These are phyloP conservation scores for Collybia mongolica DNA, from an alignment of 768 basidiomycete species.

Conservation along the genomic window DNA sequence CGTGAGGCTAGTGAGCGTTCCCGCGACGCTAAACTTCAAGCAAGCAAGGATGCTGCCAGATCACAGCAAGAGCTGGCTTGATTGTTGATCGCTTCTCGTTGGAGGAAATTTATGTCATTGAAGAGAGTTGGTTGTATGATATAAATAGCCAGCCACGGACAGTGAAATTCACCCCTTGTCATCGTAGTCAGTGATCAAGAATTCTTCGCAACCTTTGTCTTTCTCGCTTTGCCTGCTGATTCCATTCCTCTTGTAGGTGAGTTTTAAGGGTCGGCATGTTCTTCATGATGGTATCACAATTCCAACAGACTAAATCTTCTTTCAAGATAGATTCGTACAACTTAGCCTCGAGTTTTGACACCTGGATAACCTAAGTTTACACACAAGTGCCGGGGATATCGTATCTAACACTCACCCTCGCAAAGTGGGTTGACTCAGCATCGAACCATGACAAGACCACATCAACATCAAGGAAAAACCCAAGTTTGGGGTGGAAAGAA, in stretches of 20 bases:
- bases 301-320: slow-evolving; percentile 66
- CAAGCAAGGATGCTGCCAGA: slow-evolving; percentile 19
- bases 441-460: slow-evolving; percentile 86
- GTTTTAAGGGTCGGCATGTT: slow-evolving; percentile 74
- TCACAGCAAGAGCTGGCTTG: slow-evolving; percentile 8
- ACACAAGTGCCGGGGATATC: slow-evolving; percentile 4
- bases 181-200: neutral
- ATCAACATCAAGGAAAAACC: slow-evolving; percentile 78
- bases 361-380: slow-evolving; percentile 32
- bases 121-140: neutral
- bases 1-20: slow-evolving; percentile 74
- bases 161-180: neutral
- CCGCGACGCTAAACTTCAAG: slow-evolving; percentile 43
- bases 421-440: slow-evolving; percentile 53
- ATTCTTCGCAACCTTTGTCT: slow-evolving; percentile 20
- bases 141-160: neutral
- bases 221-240: slow-evolving; percentile 43
- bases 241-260: slow-evolving; percentile 78
- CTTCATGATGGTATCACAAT: slow-evolving; percentile 58
- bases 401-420: slow-evolving; percentile 36
- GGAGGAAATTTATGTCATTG: neutral
- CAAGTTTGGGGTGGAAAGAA: slow-evolving; percentile 81
- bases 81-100: neutral
- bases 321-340: slow-evolving; percentile 70
- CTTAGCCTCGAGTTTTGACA: slow-evolving; percentile 46